phyloP scores from a whole-genome alignment of 352 stramenopile genomes.

The Pythium sp. region DNA sequence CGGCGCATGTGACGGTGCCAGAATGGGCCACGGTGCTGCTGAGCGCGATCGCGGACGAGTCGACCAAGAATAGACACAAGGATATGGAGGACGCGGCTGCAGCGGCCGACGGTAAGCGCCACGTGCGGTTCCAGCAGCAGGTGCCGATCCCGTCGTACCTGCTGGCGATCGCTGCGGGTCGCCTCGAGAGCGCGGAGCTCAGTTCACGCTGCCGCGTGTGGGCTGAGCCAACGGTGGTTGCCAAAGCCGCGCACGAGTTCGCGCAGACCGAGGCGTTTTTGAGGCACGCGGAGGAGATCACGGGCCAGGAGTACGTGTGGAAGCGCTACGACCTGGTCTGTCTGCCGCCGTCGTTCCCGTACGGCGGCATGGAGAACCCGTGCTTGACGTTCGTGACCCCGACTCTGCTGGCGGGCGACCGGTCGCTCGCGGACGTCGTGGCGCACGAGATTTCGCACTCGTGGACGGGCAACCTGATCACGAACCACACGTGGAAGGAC shows the following conservation, averaged over 20 bases:
- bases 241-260: slow-evolving; percentile 93
- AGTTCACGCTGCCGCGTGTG: slow-evolving; percentile 89
- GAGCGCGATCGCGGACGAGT: slow-evolving; percentile 61
- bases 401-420: slow-evolving; percentile 93
- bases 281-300: slow-evolving; percentile 90
- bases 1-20: slow-evolving; percentile 87
- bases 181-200: slow-evolving; percentile 90
- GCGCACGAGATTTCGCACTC: slow-evolving; percentile 96
- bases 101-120: slow-evolving; percentile 6
- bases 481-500: slow-evolving; percentile 93
- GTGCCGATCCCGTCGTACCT: slow-evolving; percentile 96
- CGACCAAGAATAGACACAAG: neutral
- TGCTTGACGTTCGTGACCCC: slow-evolving; percentile 97
- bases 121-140: slow-evolving; percentile 50
- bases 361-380: slow-evolving; percentile 76
- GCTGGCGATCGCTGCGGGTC: slow-evolving; percentile 92
- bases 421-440: slow-evolving; percentile 94
- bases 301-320: slow-evolving; percentile 92
- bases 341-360: slow-evolving; percentile 94
- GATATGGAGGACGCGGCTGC: neutral
- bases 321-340: slow-evolving; percentile 97
- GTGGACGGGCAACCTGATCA: slow-evolving; percentile 98
- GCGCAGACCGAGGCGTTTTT: slow-evolving; percentile 94
- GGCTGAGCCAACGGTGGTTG: slow-evolving; percentile 91
- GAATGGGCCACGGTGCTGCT: slow-evolving; percentile 93